Evolutionary conservation across 306 rosid species (phyloP).

Genomic region (Mimosa pudica): DNA sequence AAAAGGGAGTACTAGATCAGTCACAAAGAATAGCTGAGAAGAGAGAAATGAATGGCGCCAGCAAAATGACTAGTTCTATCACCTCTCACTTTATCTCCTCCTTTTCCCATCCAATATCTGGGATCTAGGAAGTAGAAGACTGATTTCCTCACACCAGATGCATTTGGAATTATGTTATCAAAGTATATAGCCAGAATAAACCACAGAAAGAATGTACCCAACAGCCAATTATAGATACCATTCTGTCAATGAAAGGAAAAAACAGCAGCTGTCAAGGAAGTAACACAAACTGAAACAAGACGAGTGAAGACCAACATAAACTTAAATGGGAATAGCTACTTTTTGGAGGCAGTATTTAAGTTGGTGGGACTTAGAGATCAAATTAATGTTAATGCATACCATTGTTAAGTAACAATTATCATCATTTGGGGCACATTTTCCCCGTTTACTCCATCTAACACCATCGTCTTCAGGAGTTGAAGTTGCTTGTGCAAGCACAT

Average conservation of each 20-base stretch:
- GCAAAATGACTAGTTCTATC: conserved; percentile 23
- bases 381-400: conserved; percentile 46
- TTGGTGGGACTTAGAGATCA: conserved; percentile 24
- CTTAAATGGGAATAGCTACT: conserved; percentile 19
- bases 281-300: conserved; percentile 19
- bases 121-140: conserved; percentile 71
- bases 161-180: conserved; percentile 83
- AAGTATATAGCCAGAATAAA: conserved; percentile 81
- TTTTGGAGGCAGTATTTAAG: neutral
- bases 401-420: conserved; percentile 64
- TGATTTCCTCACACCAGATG: conserved; percentile 84
- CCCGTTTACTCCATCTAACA: conserved; percentile 75
- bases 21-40: conserved; percentile 27
- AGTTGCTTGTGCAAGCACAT: conserved; percentile 59
- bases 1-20: conserved; percentile 27
- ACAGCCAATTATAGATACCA: conserved; percentile 67
- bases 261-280: neutral
- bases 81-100: conserved; percentile 82
- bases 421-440: conserved; percentile 48
- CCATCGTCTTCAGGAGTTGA: conserved; percentile 59
- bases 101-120: conserved; percentile 73
- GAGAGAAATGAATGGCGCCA: conserved; percentile 26
- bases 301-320: conserved; percentile 21
- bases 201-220: conserved; percentile 78
- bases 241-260: conserved; percentile 57